A percentile compares a stretch with the other conserved stretches of the same genome.
Conservation (phyloP, 305 asterid genomes). For the Fraxinus velutina region DNA sequence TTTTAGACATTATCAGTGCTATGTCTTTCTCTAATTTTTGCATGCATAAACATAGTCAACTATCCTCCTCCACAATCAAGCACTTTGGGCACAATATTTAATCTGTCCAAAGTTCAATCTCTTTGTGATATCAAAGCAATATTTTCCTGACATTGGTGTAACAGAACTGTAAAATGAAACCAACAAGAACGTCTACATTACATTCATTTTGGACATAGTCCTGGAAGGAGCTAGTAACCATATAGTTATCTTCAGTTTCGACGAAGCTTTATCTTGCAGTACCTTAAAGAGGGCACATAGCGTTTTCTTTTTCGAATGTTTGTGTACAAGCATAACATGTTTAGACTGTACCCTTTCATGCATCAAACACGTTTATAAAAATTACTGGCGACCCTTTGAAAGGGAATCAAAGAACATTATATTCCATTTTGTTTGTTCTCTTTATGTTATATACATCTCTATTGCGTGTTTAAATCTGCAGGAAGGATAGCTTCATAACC, state of each 20-base stretch:
- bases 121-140: not conserved
- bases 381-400: not conserved
- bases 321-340: not conserved
- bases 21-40: constrained; percentile 22
- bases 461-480: constrained; percentile 20
- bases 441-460: not conserved
- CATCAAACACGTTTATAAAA: not conserved
- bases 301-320: not conserved
- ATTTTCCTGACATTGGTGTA: not conserved
- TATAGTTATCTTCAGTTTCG: not conserved
- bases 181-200: not conserved
- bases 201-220: not conserved
- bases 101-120: not conserved
- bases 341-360: not conserved
- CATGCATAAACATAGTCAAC: constrained; percentile 29
- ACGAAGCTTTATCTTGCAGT: not conserved
- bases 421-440: constrained; percentile 13
- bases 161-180: not conserved
- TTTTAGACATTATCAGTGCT: constrained; percentile 11
- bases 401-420: not conserved
- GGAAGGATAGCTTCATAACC: constrained; percentile 85
- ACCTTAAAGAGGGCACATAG: not conserved
- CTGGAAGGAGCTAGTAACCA: not conserved
- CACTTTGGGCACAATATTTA: constrained; percentile 3
- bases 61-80: not conserved